These are phyloP conservation scores for Diutina sp. DNA, from an alignment of 1,139 yeast genomes.

Conservation along the genomic window DNA sequence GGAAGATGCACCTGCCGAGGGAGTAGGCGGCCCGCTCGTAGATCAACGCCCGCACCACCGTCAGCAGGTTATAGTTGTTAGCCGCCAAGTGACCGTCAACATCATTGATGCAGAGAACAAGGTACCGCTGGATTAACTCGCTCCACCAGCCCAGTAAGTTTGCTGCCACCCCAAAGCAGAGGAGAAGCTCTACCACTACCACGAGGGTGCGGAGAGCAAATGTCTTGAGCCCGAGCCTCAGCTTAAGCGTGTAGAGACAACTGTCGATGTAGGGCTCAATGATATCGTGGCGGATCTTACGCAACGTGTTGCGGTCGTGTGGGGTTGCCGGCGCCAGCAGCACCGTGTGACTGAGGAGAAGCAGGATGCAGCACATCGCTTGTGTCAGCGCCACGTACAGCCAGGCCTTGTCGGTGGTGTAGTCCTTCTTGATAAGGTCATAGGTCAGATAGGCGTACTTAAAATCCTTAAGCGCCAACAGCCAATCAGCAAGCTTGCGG, in stretches of 20 bases:
- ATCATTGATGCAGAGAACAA: slow-evolving; percentile 27
- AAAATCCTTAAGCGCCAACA: slow-evolving; percentile 79
- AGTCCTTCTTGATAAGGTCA: slow-evolving; percentile 72
- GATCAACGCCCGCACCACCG: slow-evolving; percentile 28
- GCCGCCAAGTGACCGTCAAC: slow-evolving; percentile 22
- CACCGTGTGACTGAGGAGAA: slow-evolving; percentile 54
- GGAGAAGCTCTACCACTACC: slow-evolving; percentile 37
- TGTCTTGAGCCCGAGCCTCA: slow-evolving; percentile 51
- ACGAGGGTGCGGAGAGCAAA: slow-evolving; percentile 38
- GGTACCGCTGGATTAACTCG: slow-evolving; percentile 31
- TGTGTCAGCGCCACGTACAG: slow-evolving; percentile 71
- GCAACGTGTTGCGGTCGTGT: slow-evolving; percentile 36
- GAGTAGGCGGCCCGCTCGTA: slow-evolving; percentile 29
- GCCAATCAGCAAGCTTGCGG: slow-evolving; percentile 84
- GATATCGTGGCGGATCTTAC: slow-evolving; percentile 47
- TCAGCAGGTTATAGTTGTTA: slow-evolving; percentile 19
- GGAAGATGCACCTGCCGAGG: slow-evolving; percentile 17
- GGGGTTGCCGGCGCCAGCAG: slow-evolving; percentile 6
- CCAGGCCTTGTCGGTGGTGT: slow-evolving; percentile 73
- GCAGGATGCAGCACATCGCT: slow-evolving; percentile 73
- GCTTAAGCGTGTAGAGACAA: slow-evolving; percentile 35
- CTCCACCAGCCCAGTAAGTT: slow-evolving; percentile 36
- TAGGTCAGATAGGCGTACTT: slow-evolving; percentile 76
- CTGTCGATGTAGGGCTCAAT: slow-evolving; percentile 60
- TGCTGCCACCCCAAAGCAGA: slow-evolving; percentile 30